phyloP scores from a whole-genome alignment of 2,329 filamentous ascomycete genomes.

The Teratosphaeriaceae sp. region DNA sequence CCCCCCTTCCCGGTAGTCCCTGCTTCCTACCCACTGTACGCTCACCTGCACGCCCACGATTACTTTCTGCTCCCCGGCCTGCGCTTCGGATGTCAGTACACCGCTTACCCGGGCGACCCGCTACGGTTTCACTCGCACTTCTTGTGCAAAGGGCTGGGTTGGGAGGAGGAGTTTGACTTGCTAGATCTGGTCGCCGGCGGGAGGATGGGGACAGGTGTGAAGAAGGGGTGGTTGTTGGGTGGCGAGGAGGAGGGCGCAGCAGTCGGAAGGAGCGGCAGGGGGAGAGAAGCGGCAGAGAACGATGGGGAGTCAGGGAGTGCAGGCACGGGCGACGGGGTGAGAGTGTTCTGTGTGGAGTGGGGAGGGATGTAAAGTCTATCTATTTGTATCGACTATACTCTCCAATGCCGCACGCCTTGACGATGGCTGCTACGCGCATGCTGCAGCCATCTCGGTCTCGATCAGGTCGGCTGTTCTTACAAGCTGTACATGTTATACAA shows the following conservation, averaged over 20 bases:
- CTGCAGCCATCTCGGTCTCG: too few species aligned
- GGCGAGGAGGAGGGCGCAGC: conserved; percentile 45
- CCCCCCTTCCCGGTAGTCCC: conserved; percentile 35
- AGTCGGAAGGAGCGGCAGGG: conserved; percentile 18
- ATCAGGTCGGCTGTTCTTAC: too few species aligned
- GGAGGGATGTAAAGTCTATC: conserved; percentile 87
- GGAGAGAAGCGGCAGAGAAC: conserved; percentile 6
- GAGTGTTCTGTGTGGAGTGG: conserved; percentile 87
- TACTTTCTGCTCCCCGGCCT: conserved; percentile 90
- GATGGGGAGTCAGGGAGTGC: conserved; percentile 28
- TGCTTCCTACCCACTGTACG: conserved; percentile 67
- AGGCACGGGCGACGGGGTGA: conserved; percentile 44
- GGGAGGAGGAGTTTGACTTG: conserved; percentile 79
- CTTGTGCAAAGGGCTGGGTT: conserved; percentile 73
- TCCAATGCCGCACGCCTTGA: too few species aligned
- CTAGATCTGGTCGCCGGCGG: conserved; percentile 82
- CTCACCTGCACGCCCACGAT: conserved; percentile 67
- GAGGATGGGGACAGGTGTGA: conserved; percentile 84
- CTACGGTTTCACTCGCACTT: conserved; percentile 95
- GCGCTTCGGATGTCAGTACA: conserved; percentile 90
- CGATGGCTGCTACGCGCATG: too few species aligned
- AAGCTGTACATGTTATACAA: too few species aligned
- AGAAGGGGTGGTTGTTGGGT: conserved; percentile 88
- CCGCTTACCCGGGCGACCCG: conserved; percentile 91
- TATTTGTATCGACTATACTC: too few species aligned